Conservation (phyloP, 2,329 filamentous ascomycete species). For the Beauveria bassiana region DNA sequence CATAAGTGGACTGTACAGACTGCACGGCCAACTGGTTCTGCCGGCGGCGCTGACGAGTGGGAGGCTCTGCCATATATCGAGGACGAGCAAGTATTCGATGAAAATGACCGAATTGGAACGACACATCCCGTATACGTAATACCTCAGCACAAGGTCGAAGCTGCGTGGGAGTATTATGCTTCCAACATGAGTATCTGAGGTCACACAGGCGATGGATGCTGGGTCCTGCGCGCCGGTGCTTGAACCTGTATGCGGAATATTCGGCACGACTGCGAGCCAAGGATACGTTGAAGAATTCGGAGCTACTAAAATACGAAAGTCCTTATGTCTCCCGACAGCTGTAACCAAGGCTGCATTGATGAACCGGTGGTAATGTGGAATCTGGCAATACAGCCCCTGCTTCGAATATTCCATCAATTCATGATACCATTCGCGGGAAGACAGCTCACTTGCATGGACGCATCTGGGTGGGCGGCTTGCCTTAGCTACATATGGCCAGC, state of each 20-base stretch:
- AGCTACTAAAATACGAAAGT: neutral
- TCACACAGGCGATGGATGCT: constrained; percentile 11
- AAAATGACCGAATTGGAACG: constrained; percentile 59
- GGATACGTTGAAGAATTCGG: neutral
- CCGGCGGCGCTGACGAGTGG: constrained; percentile 35
- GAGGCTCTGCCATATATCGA: constrained; percentile 41
- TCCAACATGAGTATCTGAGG: constrained; percentile 48
- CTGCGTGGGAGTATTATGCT: constrained; percentile 57
- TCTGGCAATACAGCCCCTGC: neutral
- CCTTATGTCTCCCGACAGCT: neutral
- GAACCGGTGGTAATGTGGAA: neutral
- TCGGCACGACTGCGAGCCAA: neutral
- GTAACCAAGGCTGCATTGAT: neutral
- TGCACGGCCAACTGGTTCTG: constrained; percentile 24
- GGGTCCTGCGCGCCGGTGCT: neutral
- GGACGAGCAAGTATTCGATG: constrained; percentile 58
- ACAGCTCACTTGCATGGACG: constrained; percentile 7
- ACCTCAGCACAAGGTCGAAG: constrained; percentile 60
- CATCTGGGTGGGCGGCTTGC: constrained; percentile 10
- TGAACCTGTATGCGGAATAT: neutral
- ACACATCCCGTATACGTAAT: constrained; percentile 84
- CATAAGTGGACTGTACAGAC: constrained; percentile 49
- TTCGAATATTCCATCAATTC: neutral
- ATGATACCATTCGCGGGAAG: constrained; percentile 1
- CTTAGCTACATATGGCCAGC: constrained; percentile 11